Evolutionary conservation across 2,329 filamentous ascomycete genomes (phyloP).

Genomic region (Chaetomiaceae sp.): DNA sequence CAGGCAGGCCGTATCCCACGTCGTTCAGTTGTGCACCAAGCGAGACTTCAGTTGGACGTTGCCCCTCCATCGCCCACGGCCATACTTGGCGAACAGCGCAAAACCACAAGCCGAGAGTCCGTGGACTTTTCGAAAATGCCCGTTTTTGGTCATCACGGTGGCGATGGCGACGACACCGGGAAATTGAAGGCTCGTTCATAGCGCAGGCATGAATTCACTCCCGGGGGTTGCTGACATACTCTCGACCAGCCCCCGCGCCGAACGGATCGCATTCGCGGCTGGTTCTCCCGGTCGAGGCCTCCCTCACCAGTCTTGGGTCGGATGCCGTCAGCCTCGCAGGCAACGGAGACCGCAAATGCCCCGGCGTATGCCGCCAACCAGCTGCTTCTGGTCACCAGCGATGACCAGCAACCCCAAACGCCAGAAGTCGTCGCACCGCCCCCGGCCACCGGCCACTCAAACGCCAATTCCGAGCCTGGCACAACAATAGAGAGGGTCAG

Average conservation of each 20-base stretch:
- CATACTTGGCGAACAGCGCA: no score
- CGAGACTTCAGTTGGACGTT: no score
- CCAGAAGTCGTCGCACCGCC: not conserved
- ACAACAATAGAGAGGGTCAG: not conserved
- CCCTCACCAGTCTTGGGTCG: not conserved
- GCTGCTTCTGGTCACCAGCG: not conserved
- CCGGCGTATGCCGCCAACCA: not conserved
- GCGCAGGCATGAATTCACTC: no score
- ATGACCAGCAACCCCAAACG: not conserved
- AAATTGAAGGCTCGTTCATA: no score
- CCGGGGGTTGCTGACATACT: not conserved
- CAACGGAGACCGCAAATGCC: not conserved
- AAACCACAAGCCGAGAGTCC: no score
- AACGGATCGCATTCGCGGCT: not conserved
- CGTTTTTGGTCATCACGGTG: no score
- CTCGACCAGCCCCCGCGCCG: not conserved
- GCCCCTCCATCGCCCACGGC: no score
- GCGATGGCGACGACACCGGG: no score
- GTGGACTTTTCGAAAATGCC: no score
- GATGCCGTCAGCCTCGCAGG: not conserved
- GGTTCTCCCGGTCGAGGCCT: not conserved
- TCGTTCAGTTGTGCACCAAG: no score
- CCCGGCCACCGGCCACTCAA: not conserved
- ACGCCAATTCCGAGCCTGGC: not conserved
- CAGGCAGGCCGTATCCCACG: no score